Evolutionary conservation across 2,329 filamentous ascomycete genomes (phyloP).

Genomic region (Seiridium unicorne): DNA sequence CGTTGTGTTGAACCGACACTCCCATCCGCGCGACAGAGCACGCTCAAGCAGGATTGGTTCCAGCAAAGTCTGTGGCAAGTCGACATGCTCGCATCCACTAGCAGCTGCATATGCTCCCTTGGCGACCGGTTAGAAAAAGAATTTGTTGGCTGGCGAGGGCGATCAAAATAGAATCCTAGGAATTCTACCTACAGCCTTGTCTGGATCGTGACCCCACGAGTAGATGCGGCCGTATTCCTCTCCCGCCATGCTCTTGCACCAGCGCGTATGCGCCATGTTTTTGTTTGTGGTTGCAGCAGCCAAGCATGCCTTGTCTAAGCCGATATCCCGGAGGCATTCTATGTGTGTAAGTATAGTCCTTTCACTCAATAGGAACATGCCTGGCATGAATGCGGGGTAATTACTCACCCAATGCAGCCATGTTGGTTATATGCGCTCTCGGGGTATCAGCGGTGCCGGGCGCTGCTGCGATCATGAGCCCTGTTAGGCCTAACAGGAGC

Average conservation of each 20-base stretch:
- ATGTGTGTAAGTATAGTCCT: no score
- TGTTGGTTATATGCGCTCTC: conserved; percentile 60
- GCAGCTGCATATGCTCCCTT: conserved; percentile 41
- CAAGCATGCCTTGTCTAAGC: conserved; percentile 39
- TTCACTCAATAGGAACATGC: no score
- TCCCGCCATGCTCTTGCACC: conserved; percentile 51
- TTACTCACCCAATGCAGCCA: conserved; percentile 44
- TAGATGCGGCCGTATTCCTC: conserved; percentile 48
- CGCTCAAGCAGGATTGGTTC: conserved; percentile 41
- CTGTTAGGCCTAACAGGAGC: conserved; percentile 38
- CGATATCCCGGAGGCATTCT: conserved; percentile 54
- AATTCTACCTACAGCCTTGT: conserved; percentile 16
- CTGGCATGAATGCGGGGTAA: no score
- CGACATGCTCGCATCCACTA: conserved; percentile 38
- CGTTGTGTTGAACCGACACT: conserved; percentile 35
- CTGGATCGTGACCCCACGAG: conserved; percentile 50
- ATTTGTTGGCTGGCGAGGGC: neutral
- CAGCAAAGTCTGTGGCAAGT: conserved; percentile 42
- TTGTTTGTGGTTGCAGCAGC: conserved; percentile 34
- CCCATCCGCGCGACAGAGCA: conserved; percentile 35
- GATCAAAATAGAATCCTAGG: neutral
- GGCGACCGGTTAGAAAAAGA: no score
- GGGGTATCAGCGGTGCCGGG: conserved; percentile 54
- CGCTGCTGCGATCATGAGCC: conserved; percentile 50
- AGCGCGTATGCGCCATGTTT: conserved; percentile 49